phyloP scores from a whole-genome alignment of 2,329 filamentous ascomycete genomes.

The Ceratocystis papillata region DNA sequence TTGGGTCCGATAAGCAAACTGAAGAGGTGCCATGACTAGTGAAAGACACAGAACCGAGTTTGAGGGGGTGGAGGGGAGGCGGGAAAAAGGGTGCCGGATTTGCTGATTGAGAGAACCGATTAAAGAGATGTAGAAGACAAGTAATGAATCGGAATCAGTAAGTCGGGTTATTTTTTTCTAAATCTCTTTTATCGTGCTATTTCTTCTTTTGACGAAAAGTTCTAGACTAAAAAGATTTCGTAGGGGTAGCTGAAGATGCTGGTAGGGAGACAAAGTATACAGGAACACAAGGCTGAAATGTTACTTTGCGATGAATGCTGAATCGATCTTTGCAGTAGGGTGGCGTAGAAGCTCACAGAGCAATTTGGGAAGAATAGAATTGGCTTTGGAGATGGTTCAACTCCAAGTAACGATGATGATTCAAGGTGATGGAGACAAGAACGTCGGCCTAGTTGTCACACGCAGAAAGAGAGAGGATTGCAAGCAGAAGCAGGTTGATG shows the following conservation, averaged over 20 bases:
- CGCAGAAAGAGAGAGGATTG: neutral
- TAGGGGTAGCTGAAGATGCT: neutral
- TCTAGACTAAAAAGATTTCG: neutral
- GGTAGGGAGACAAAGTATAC: neutral
- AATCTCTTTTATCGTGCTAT: neutral
- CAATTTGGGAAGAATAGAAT: neutral
- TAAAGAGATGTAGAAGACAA: constrained; percentile 1
- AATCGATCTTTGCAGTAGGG: neutral
- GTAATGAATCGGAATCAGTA: constrained; percentile 4
- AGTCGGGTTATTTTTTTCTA: constrained; percentile 15
- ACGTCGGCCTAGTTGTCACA: neutral
- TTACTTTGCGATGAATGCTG: too few species aligned
- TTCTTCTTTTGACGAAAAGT: neutral
- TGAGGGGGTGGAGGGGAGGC: neutral
- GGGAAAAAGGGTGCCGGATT: neutral
- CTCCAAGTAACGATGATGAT: neutral
- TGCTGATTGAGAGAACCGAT: neutral
- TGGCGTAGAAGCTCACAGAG: constrained; percentile 2
- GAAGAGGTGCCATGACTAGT: constrained; percentile 91
- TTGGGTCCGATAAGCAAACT: constrained; percentile 94
- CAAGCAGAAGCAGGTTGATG: constrained; percentile 6
- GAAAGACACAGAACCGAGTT: constrained; percentile 59
- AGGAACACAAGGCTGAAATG: neutral
- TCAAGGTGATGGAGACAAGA: neutral
- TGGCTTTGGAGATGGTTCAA: neutral